Evolutionary conservation across 1,284 basidiomycete genomes (phyloP), one percentile per base, ranked within the genome.

Genomic region (Exobasidium rhododendri): DNA sequence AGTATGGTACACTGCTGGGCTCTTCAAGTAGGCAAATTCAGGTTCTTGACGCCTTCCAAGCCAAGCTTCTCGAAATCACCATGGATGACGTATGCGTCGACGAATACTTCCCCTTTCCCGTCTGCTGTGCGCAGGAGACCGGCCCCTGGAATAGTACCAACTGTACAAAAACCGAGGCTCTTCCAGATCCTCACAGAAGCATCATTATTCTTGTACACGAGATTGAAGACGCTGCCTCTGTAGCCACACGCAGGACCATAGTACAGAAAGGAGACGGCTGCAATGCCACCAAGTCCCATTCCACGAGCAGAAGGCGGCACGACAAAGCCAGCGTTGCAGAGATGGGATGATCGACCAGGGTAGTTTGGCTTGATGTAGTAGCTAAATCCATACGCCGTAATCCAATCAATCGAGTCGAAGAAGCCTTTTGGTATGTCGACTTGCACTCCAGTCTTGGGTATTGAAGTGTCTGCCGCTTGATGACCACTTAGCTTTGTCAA

Each of bases 271-370:
- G 89, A 90, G 65, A 85, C 85, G 0, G 89, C 92, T 30, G 97
- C 85, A 1, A 86, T 83, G 32, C 82, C 81, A 11, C 92, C 92
- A 67, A 91, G 85, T 44, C 89, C 88, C 44, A 84, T 82, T 3
- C 87, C 87, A 29, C 92, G 85, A 56, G 87, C 86, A 0, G 75
- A 67, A 2, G 85, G 84, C 6, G 89, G 87, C 1, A 96, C 89
- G 44, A 97, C 83, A 80, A 97, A 97, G 1, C 93, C 93, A 2
- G 85, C 92, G 74, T 92, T 93, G 81, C 90, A 92, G 74, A 92
- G 90, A 83, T 94, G 92, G 43, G 90, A 92, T 2, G 90, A 91
- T 63, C 92, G 85, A n/a, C 92, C 92, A 0, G 75, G 75, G 35
- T 76, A 77, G 61, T 77, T 77, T n/a, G 67, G 64, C 64, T 73